Evolutionary conservation across 2,329 filamentous ascomycete genomes (phyloP).

Genomic region (Neodidymelliopsis sp.): DNA sequence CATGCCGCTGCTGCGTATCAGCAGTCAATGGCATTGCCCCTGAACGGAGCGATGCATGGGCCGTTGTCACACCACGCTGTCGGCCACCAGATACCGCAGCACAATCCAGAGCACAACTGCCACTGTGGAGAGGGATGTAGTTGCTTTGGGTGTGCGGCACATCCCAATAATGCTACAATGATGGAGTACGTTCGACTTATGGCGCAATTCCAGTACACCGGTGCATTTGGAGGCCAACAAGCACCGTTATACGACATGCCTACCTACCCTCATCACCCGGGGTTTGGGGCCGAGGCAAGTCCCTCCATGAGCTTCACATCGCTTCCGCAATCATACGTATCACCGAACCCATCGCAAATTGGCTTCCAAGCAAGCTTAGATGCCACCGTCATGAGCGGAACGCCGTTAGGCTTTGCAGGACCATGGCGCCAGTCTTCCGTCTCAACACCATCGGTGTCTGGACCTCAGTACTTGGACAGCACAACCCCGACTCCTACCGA

Average conservation of each 20-base stretch:
- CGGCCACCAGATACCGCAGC: conserved; percentile 40
- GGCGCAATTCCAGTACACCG: conserved; percentile 46
- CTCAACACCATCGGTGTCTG: conserved; percentile 20
- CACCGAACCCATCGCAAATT: conserved; percentile 28
- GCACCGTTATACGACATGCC: conserved; percentile 47
- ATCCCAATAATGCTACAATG: conserved; percentile 72
- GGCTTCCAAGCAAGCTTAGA: conserved; percentile 32
- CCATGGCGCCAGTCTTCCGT: conserved; percentile 37
- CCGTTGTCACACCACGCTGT: conserved; percentile 33
- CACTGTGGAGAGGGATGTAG: conserved; percentile 71
- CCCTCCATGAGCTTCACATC: conserved; percentile 24
- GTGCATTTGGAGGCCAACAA: conserved; percentile 40
- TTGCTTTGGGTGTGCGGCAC: conserved; percentile 72
- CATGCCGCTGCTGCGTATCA: conserved; percentile 42
- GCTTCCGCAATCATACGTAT: conserved; percentile 27
- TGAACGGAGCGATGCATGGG: conserved; percentile 23
- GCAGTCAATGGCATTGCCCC: conserved; percentile 44
- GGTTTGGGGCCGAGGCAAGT: conserved; percentile 36
- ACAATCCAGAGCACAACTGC: conserved; percentile 60
- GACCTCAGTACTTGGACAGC: conserved; percentile 26
- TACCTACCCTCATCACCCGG: conserved; percentile 44
- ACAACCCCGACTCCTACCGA: conserved; percentile 18
- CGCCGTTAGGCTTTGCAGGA: conserved; percentile 22
- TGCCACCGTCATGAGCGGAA: conserved; percentile 26
- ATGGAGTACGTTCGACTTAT: conserved; percentile 59